Base-by-base conservation (phyloP, 495 filamentous ascomycete genomes). In the Xylaria bambusicola region DNA sequence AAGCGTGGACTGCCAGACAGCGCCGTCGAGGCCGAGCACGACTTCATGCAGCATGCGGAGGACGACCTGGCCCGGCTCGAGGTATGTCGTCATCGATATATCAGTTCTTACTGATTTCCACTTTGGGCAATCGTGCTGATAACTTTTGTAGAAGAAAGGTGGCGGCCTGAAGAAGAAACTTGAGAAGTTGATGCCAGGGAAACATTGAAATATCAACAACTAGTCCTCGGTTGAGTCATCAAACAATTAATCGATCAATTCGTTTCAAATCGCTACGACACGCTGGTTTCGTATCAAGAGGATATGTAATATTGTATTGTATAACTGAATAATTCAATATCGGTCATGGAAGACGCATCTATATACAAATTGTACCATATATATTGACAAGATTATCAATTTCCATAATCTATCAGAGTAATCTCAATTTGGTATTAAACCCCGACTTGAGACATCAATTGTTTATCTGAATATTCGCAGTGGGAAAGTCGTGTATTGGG, bases 21-120 rank as follows among this genome's bases (percentile, higher is more conserved):
- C 12, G 66, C 66, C 1, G 68, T 64, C 9, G 63, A 71, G 62
- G 68, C 68, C 21, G 68, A 71, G 55, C 62, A 64, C 18, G 61
- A 68, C 47, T 48, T 71, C n/a, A 71, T 71, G 46, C 65, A 68
- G 29, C 65, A 66, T 24, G 59, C 59, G 18, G 68, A 71, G 36
- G 56, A 66, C 38, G 61, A 64, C 18, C 59, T 64, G 9, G 68
- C 44, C 20, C 55, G 65, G 44, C 29, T 44, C 7, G 65, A 71
- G 65, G 68, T 71, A 65, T 17, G 44, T 29, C 42, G 29, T 36
- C 24, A n/a, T n/a, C n/a, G n/a, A n/a, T n/a, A n/a, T n/a, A n/a
- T n/a, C n/a, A n/a, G n/a, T 17, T 46, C 24, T 10, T 1, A 3
- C 23, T 20, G 12, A 35, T 23, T 36, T 27, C 17, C 44, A 10